These are phyloP conservation scores for Ascochyta clinopodiicola DNA, from an alignment of 2,329 filamentous ascomycete species.

Conservation along the genomic window DNA sequence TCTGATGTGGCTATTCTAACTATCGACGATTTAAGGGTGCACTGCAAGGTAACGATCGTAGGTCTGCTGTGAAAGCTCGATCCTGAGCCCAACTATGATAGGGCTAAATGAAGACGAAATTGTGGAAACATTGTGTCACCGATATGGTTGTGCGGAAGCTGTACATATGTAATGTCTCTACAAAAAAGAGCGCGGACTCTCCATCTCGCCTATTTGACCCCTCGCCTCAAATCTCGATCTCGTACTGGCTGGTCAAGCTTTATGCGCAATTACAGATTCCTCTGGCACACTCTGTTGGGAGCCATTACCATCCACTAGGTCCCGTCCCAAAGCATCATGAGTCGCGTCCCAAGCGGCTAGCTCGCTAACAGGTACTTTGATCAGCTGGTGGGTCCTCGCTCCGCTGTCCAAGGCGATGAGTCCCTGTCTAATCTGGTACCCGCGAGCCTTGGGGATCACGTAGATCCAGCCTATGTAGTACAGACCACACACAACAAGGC, in stretches of 20 bases:
- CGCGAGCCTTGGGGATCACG: conserved; percentile 59
- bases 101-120: too few species aligned
- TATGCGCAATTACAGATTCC: background rate
- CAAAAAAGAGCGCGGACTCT: too few species aligned
- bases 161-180: too few species aligned
- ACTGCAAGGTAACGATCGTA: too few species aligned
- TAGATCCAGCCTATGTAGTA: conserved; percentile 69
- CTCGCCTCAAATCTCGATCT: background rate
- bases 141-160: too few species aligned
- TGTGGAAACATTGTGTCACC: too few species aligned
- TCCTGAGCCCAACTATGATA: too few species aligned
- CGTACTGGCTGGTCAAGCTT: background rate
- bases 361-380: conserved; percentile 61
- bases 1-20: too few species aligned
- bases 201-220: too few species aligned
- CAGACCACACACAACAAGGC: conserved; percentile 59
- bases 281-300: background rate
- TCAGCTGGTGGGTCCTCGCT: conserved; percentile 57
- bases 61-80: too few species aligned
- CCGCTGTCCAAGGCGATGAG: conserved; percentile 59
- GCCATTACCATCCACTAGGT: background rate
- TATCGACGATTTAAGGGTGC: too few species aligned
- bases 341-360: conserved; percentile 64
- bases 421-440: conserved; percentile 64
- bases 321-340: conserved; percentile 57